Percentiles rank a stretch among this genome's conserved stretches.
These are phyloP conservation scores for Bretschneidera sinensis DNA, from an alignment of 345 rosid genomes.

Conservation along the genomic window DNA sequence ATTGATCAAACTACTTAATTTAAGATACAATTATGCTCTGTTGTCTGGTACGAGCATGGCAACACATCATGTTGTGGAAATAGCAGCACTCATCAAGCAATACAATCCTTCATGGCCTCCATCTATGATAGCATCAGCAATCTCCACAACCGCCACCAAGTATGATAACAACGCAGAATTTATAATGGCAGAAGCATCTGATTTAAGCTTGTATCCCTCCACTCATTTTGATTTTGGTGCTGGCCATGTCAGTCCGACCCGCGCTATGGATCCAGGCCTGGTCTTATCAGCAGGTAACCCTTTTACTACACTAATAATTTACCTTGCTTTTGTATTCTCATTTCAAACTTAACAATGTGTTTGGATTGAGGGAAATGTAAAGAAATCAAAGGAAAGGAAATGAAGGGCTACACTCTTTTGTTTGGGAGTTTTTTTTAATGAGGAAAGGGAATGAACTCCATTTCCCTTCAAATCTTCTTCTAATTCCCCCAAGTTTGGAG, in stretches of 20 bases:
- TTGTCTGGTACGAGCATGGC: constrained; percentile 95
- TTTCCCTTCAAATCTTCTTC: too few relatives aligned
- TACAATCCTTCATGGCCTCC: constrained; percentile 69
- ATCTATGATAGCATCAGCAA: constrained; percentile 74
- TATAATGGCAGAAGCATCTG: constrained; percentile 49
- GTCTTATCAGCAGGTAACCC: constrained; percentile 54
- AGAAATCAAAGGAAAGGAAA: too few relatives aligned
- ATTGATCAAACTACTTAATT: background rate
- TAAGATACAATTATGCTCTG: constrained; percentile 65
- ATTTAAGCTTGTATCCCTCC: constrained; percentile 31
- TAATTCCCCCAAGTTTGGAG: too few relatives aligned
- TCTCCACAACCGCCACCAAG: constrained; percentile 63
- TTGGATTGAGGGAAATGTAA: too few relatives aligned
- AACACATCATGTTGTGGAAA: constrained; percentile 68
- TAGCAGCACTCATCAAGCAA: constrained; percentile 70
- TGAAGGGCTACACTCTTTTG: too few relatives aligned
- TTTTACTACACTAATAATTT: background rate
- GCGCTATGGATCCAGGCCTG: constrained; percentile 76
- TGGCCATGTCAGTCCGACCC: constrained; percentile 61
- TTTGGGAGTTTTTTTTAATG: too few relatives aligned
- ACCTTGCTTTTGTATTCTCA: too few relatives aligned
- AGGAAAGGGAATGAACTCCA: too few relatives aligned
- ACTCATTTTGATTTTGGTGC: constrained; percentile 69
- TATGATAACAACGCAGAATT: constrained; percentile 45
- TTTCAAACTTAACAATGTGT: too few relatives aligned